Evolutionary conservation across 2,329 filamentous ascomycete species (phyloP).

Genomic region (Fusarium euwallaceae): DNA sequence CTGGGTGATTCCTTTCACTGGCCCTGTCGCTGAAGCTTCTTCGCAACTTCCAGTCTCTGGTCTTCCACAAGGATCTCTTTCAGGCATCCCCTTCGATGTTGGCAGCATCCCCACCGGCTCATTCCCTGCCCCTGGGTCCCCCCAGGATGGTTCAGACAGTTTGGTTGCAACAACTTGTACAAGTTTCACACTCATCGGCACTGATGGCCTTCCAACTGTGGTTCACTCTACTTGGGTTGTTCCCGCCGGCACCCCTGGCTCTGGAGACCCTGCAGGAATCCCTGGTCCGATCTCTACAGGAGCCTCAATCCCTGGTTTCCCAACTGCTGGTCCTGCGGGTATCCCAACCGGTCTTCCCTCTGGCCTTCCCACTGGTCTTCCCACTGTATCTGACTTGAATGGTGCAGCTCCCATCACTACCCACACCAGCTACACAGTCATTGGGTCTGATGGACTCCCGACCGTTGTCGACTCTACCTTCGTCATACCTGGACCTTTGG

Average conservation of each 20-base stretch:
- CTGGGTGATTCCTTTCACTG: constrained; percentile 45
- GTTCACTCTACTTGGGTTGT: constrained; percentile 39
- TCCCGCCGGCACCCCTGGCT: constrained; percentile 16
- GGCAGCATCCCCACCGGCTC: constrained; percentile 30
- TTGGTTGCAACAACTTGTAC: constrained; percentile 30
- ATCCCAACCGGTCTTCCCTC: background rate
- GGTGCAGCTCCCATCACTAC: constrained; percentile 38
- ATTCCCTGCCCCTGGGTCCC: constrained; percentile 19
- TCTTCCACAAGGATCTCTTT: constrained; percentile 26
- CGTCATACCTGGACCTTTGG: constrained; percentile 45
- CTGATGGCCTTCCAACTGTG: constrained; percentile 40
- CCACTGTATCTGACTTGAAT: constrained; percentile 7
- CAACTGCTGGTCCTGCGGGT: constrained; percentile 16
- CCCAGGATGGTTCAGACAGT: constrained; percentile 30
- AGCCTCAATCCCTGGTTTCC: constrained; percentile 11
- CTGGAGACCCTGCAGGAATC: constrained; percentile 8
- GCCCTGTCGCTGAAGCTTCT: constrained; percentile 26
- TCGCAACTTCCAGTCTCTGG: constrained; percentile 26
- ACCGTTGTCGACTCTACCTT: constrained; percentile 52
- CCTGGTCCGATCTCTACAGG: constrained; percentile 19
- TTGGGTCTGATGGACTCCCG: constrained; percentile 44
- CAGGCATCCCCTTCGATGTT: constrained; percentile 30
- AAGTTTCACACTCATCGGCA: constrained; percentile 38
- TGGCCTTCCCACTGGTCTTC: background rate
- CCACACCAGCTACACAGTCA: constrained; percentile 47